phyloP scores from a whole-genome alignment of 2,329 filamentous ascomycete genomes.

The Fusarium sambucinum region DNA sequence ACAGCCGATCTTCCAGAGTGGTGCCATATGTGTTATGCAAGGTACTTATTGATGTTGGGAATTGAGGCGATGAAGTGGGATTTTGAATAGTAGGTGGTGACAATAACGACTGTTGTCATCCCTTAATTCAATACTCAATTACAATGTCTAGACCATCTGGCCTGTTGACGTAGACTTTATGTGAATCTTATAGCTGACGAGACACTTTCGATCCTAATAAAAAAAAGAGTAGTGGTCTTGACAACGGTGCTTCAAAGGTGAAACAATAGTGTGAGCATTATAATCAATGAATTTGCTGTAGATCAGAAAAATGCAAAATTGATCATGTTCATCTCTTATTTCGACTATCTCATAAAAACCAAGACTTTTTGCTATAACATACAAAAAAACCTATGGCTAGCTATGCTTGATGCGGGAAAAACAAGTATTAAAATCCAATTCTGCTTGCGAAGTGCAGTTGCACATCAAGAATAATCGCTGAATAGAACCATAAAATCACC shows the following conservation, averaged over 20 bases:
- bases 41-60: background rate
- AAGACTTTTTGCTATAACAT: constrained; percentile 14
- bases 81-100: background rate
- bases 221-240: no score
- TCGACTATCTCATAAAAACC: background rate
- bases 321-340: background rate
- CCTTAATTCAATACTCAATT: background rate
- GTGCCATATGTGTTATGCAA: constrained; percentile 1
- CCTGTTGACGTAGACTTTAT: background rate
- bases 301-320: background rate
- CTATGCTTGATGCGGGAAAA: constrained; percentile 36
- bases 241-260: no score
- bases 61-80: background rate
- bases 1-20: constrained; percentile 12
- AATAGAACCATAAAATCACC: constrained; percentile 3
- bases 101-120: no score
- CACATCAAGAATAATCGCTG: constrained; percentile 33
- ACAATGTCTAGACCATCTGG: background rate
- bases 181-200: no score
- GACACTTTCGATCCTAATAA: no score
- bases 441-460: constrained; percentile 13
- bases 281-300: background rate
- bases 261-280: background rate
- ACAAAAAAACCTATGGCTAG: constrained; percentile 29
- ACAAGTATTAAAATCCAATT: constrained; percentile 18